Evolutionary conservation across 2,329 filamentous ascomycete species (phyloP), one percentile per base, ranked within the genome.

Genomic region (Colletotrichum tofieldiae): DNA sequence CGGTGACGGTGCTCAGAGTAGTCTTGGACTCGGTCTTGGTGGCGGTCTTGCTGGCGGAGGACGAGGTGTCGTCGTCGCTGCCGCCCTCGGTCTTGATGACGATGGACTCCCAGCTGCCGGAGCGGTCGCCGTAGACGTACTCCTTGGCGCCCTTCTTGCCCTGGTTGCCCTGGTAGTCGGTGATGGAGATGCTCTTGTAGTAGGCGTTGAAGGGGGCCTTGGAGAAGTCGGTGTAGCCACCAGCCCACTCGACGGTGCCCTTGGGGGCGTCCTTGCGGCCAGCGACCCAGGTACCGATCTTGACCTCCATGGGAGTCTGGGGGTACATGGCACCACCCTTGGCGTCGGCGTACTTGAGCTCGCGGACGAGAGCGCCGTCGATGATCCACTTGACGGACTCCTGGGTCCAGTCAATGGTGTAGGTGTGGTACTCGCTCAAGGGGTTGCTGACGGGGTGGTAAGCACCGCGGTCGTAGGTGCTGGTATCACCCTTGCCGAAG

Each of bases 211-310:
- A 89, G 71, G 89, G 88, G 72, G 80, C 87, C 76, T 88, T 75
- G 75, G 76, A 76, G 78, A 89, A 90, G 79, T 89, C 81, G 74
- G 85, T 82, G 76, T 78, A 78, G 72, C 93, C 93, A 75, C 91
- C 92, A 67, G 90, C 89, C 91, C 91, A 93, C 72, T 88, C 75
- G 73, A 95, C 93, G 43, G 94, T 96, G 72, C 94, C 94, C 71
- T 88, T 81, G 45, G 89, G 79, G 76, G 94, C 93, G 74, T 84
- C 81, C 71, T 84, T 82, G 77, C 87, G 83, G 67, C 90, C 89
- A 65, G 85, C 90, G 59, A 90, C 88, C 91, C 92, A 93, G 75
- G 89, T 88, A 74, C 93, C 93, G 56, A 94, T 82, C 81, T 91
- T 92, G 77, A 94, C 80, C 80, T 91, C 89, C 89, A 92, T 92